Base-by-base conservation (phyloP, 2,329 filamentous ascomycete genomes). In the Cladosporium oxysporum region DNA sequence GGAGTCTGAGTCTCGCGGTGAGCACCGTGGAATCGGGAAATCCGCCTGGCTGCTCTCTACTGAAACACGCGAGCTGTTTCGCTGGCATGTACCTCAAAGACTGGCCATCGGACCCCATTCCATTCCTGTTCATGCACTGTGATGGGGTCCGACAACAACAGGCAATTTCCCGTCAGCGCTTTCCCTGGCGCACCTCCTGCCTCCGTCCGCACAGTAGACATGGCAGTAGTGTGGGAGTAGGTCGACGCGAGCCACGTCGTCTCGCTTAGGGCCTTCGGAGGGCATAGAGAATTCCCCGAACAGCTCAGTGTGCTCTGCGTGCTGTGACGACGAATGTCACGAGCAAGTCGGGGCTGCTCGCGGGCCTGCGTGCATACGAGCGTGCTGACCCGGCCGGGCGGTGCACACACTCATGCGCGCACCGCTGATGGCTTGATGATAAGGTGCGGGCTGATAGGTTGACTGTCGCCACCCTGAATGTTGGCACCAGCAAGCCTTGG, bases 51-150 rank as follows among this genome's bases (percentile, higher is more conserved):
- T 57, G 23, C 47, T 31, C 53, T 33, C n/a, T 23, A 4, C 29
- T 58, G 55, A 58, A 58, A 58, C 55, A 33, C 55, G 33, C 55
- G 55, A 35, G 55, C 23, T 35, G 55, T 41, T 58, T 35, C 31
- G 55, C 31, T 58, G 55, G 29, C 10, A 33, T 58, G n/a, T 18
- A n/a, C 49, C 49, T 28, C 41, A 18, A 52, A 29, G 26, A 50
- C 26, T 31, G 5, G 37, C 16, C 37, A 21, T 44, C 41, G 41
- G 41, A 21, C 18, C 18, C 18, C 41, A 21, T 47, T 55, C 52
- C 52, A 55, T 55, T 55, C 52, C 52, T 55, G 52, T 21, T 33
- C 52, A 55, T 55, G 52, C 52, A 31, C 41, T 21, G n/a, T 21
- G 35, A 41, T 44, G 8, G 8, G n/a, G 35, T 18, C 35, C 14